A percentile compares a stretch with the other conserved stretches of the same genome.
phyloP scores from a whole-genome alignment of 1,139 yeast genomes.

The Arxiozyma heterogenica region DNA sequence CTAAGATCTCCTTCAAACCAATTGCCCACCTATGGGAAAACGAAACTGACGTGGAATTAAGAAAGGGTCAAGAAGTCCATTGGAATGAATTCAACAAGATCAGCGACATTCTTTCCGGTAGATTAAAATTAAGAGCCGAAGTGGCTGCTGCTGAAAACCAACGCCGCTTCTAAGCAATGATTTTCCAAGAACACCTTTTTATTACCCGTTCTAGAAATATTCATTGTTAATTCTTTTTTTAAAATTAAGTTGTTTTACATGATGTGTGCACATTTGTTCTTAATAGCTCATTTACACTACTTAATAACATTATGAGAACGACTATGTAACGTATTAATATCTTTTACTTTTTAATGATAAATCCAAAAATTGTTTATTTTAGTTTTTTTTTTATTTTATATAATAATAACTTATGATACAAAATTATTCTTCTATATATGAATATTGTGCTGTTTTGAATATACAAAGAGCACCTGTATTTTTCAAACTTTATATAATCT shows the following conservation, averaged over 20 bases:
- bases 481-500: not conserved
- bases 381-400: no score
- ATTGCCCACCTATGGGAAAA: constrained; percentile 46
- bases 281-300: not conserved
- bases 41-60: constrained; percentile 49
- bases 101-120: constrained; percentile 63
- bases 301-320: not conserved
- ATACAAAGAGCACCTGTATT: not conserved
- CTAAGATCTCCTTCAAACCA: constrained; percentile 47
- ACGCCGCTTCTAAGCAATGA: constrained; percentile 1
- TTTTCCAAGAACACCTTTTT: no score
- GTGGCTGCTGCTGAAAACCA: constrained; percentile 19
- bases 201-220: not conserved
- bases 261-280: not conserved
- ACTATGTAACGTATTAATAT: not conserved
- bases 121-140: constrained; percentile 42
- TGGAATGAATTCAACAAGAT: constrained; percentile 55
- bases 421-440: not conserved
- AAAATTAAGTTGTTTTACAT: not conserved
- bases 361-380: not conserved
- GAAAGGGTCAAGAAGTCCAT: constrained; percentile 62
- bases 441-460: not conserved
- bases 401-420: not conserved
- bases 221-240: not conserved
- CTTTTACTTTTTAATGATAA: constrained; percentile 1